Percentiles rank a stretch among this genome's conserved stretches.
Conservation (phyloP, 495 filamentous ascomycete genomes). For the Talaromyces wortmannii region DNA sequence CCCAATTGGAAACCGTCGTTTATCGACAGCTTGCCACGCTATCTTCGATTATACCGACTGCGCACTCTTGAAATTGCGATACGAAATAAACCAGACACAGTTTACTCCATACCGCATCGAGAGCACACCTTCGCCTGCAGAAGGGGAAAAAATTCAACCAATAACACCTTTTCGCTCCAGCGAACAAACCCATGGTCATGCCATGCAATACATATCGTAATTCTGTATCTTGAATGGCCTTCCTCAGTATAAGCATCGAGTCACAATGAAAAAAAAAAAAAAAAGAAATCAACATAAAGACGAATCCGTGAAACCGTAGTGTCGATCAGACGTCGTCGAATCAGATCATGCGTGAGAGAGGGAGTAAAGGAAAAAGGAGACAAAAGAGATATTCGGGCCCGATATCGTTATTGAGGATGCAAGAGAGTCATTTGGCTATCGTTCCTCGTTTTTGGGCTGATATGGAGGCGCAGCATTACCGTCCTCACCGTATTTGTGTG, state of each 20-base stretch:
- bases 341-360: background rate
- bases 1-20: background rate
- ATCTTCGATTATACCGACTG: background rate
- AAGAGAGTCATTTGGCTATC: conserved; percentile 9
- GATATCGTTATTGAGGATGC: conserved; percentile 8
- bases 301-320: background rate
- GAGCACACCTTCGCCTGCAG: background rate
- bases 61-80: no score
- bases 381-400: conserved; percentile 5
- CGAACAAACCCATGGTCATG: background rate
- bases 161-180: background rate
- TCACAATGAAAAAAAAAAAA: background rate
- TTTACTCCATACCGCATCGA: no score
- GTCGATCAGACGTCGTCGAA: background rate
- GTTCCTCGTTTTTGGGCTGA: conserved; percentile 35
- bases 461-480: conserved; percentile 14
- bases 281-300: background rate
- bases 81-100: no score
- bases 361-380: conserved; percentile 3
- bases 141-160: background rate
- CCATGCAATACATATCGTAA: background rate
- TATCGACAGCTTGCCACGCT: background rate
- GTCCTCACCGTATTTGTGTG: conserved; percentile 22
- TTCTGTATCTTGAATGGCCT: background rate
- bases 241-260: background rate